Evolutionary conservation across 495 filamentous ascomycete species (phyloP).

Genomic region (Daldinia concentrica): DNA sequence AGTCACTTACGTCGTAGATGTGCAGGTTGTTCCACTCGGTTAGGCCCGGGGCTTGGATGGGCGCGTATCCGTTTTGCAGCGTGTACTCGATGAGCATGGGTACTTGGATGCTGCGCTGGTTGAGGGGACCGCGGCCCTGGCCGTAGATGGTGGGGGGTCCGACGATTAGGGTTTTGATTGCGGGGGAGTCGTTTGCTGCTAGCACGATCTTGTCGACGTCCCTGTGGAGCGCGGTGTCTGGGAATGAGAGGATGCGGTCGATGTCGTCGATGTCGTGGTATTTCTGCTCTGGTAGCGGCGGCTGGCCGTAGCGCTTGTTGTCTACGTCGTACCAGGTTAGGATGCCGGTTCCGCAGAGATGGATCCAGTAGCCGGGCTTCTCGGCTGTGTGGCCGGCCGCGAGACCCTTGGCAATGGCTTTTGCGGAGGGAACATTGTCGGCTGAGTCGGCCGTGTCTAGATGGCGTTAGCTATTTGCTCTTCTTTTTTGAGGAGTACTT

Average conservation of each 20-base stretch:
- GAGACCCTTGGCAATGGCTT: constrained; percentile 57
- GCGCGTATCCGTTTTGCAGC: constrained; percentile 68
- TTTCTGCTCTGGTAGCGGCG: constrained; percentile 49
- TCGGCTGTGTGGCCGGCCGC: constrained; percentile 55
- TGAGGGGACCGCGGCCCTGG: constrained; percentile 72
- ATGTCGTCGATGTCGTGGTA: constrained; percentile 53
- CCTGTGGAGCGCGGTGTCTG: constrained; percentile 55
- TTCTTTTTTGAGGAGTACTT: not conserved
- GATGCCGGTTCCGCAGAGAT: constrained; percentile 58
- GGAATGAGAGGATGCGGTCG: constrained; percentile 49
- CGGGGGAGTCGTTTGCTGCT: constrained; percentile 52
- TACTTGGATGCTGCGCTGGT: constrained; percentile 72
- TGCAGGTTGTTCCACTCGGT: constrained; percentile 79
- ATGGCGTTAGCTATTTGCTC: not conserved
- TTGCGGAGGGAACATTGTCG: constrained; percentile 53
- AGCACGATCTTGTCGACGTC: constrained; percentile 58
- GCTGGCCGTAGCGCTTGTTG: constrained; percentile 53
- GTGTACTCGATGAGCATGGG: constrained; percentile 64
- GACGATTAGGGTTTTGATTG: constrained; percentile 74
- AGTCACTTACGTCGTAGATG: constrained; percentile 72
- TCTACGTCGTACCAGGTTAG: constrained; percentile 56
- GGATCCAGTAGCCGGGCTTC: constrained; percentile 60
- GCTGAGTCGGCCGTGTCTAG: constrained; percentile 59
- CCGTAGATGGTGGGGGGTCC: constrained; percentile 86
- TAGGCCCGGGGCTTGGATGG: constrained; percentile 70